Percentiles rank a stretch among this genome's conserved stretches.
phyloP scores from a whole-genome alignment of 345 rosid genomes.

The Eucalyptus leucophloia region DNA sequence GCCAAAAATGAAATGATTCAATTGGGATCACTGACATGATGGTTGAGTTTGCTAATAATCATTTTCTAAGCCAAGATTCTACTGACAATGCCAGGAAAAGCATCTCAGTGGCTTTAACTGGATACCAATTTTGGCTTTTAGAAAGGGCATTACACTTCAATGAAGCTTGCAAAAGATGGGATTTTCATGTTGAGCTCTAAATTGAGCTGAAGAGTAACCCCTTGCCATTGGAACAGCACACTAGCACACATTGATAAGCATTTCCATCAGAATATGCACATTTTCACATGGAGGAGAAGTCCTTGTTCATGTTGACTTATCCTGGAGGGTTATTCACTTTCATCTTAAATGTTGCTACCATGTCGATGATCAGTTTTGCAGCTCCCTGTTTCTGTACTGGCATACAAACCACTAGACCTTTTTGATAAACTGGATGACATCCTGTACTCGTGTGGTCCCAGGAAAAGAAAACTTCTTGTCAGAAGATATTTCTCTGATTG shows the following conservation, averaged over 20 bases:
- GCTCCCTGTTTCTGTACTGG: background rate
- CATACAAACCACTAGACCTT: background rate
- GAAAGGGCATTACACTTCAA: background rate
- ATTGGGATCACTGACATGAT: background rate
- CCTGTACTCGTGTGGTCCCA: background rate
- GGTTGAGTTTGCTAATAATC: background rate
- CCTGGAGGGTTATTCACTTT: background rate
- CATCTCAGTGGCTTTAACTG: background rate
- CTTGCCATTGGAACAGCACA: background rate
- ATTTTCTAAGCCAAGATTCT: background rate
- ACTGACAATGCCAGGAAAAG: background rate
- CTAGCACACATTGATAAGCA: background rate
- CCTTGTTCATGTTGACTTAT: background rate
- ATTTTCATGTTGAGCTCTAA: background rate
- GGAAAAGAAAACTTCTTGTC: background rate
- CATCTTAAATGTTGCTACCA: background rate
- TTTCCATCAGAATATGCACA: background rate
- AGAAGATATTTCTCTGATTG: background rate
- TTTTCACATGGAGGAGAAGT: background rate
- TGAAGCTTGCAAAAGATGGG: background rate
- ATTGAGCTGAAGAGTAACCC: background rate
- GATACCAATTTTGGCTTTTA: background rate
- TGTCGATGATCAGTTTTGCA: background rate
- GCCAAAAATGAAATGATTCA: background rate
- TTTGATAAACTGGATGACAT: background rate